Percentiles rank a stretch among this genome's conserved stretches.
phyloP scores from a whole-genome alignment of 768 basidiomycete species.

The Cantharellus cinnabarinus region DNA sequence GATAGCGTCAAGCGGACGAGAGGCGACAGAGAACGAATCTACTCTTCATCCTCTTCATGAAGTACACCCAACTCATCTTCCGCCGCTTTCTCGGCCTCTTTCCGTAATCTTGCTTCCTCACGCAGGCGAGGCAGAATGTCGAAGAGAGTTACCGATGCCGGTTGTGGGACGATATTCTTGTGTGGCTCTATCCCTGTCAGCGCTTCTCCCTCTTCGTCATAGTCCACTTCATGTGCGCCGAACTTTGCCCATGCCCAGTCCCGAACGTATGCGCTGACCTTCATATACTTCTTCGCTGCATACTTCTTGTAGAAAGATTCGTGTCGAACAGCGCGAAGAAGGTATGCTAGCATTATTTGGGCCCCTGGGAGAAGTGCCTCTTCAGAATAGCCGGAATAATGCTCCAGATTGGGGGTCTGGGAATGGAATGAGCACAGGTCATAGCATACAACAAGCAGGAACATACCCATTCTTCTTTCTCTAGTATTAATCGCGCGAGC shows the following conservation, averaged over 20 bases:
- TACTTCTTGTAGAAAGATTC: constrained; percentile 80
- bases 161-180: not conserved
- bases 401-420: constrained; percentile 65
- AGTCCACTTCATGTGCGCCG: constrained; percentile 26
- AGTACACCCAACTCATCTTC: not conserved
- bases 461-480: constrained; percentile 74
- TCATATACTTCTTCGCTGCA: constrained; percentile 61
- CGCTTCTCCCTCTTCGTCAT: constrained; percentile 6
- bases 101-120: not conserved
- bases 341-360: constrained; percentile 72
- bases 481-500: constrained; percentile 62
- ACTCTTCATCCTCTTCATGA: not conserved
- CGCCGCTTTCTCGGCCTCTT: not conserved
- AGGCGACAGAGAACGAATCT: too few species aligned
- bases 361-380: constrained; percentile 60
- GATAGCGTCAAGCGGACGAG: too few species aligned
- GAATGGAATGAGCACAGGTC: constrained; percentile 1
- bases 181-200: constrained; percentile 2
- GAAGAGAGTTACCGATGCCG: not conserved
- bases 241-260: constrained; percentile 71
- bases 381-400: constrained; percentile 75
- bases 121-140: not conserved
- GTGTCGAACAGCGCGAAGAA: constrained; percentile 50
- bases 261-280: constrained; percentile 70
- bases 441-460: not conserved